Evolutionary conservation across 140 eudicot species (phyloP).

Genomic region (Cichorium intybus): DNA sequence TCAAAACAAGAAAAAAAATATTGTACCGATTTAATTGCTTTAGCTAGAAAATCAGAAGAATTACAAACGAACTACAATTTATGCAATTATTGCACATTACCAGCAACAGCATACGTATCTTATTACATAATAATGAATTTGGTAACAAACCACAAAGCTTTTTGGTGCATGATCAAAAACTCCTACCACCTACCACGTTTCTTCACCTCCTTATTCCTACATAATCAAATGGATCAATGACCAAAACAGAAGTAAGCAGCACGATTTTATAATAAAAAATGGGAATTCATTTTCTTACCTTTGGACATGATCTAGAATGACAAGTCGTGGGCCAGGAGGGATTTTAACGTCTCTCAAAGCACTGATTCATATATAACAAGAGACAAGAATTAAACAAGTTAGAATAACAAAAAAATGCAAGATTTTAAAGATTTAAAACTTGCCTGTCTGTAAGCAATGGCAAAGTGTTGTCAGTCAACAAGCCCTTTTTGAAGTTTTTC

Average conservation of each 20-base stretch:
- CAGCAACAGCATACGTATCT: constrained; percentile 3
- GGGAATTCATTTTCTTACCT: constrained; percentile 36
- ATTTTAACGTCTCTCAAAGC: constrained; percentile 85
- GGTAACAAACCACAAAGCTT: constrained; percentile 16
- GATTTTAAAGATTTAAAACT: not conserved
- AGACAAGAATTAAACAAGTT: not conserved
- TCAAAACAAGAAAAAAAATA: too few species aligned
- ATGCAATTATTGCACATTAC: constrained; percentile 6
- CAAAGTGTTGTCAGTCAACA: constrained; percentile 50
- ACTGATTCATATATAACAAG: constrained; percentile 40
- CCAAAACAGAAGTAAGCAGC: too few species aligned
- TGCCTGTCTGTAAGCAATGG: constrained; percentile 88
- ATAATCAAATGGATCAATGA: not conserved
- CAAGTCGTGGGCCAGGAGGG: constrained; percentile 97
- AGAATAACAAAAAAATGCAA: not conserved
- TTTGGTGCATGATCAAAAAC: not conserved
- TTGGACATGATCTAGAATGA: constrained; percentile 80
- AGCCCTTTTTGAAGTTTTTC: constrained; percentile 52
- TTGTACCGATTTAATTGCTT: not conserved
- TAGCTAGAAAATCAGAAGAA: too few species aligned
- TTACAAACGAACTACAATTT: constrained; percentile 16
- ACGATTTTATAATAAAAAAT: not conserved
- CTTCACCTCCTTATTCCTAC: constrained; percentile 32
- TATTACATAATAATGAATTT: constrained; percentile 25
- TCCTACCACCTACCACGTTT: constrained; percentile 25